Conservation (phyloP, 306 rosid genomes). For the Fragaria nilgerrensis region DNA sequence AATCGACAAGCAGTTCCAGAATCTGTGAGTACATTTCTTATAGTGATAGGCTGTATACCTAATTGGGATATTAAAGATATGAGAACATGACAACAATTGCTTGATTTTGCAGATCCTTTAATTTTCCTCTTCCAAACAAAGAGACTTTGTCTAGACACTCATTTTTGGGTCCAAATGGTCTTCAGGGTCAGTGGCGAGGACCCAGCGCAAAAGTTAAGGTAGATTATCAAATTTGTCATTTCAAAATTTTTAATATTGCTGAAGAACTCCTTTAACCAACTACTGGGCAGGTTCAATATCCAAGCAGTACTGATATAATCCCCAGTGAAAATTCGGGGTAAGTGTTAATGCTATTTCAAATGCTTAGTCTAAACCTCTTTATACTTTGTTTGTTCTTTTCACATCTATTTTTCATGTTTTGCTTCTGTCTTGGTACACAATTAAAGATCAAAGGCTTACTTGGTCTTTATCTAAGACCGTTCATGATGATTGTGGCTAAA, state of each 20-base stretch:
- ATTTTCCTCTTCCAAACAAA: constrained; percentile 64
- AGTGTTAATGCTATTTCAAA: constrained; percentile 20
- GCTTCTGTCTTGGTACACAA: constrained; percentile 5
- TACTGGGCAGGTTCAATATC: constrained; percentile 70
- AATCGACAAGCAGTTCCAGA: constrained; percentile 69
- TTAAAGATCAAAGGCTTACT: constrained; percentile 6
- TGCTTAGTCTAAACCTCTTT: constrained; percentile 12
- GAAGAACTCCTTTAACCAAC: constrained; percentile 11
- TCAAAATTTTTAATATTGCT: constrained; percentile 2
- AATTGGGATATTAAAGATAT: constrained; percentile 14
- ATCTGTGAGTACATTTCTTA: constrained; percentile 58
- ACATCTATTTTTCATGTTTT: constrained; percentile 21
- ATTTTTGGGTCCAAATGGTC: constrained; percentile 91
- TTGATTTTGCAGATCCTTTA: constrained; percentile 62
- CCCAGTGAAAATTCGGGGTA: constrained; percentile 55
- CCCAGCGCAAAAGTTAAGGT: constrained; percentile 78
- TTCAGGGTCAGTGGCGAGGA: constrained; percentile 86
- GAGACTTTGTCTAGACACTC: constrained; percentile 98
- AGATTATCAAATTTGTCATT: constrained; percentile 12
- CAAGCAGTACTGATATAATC: constrained; percentile 64
- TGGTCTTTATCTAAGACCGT: constrained; percentile 18
- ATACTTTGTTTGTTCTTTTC: constrained; percentile 5
- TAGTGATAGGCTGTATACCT: not conserved
- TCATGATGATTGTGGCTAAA: constrained; percentile 30
- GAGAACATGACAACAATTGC: constrained; percentile 19